Conservation (phyloP, 108 stramenopile genomes). For the Schizochytrium sp. region DNA sequence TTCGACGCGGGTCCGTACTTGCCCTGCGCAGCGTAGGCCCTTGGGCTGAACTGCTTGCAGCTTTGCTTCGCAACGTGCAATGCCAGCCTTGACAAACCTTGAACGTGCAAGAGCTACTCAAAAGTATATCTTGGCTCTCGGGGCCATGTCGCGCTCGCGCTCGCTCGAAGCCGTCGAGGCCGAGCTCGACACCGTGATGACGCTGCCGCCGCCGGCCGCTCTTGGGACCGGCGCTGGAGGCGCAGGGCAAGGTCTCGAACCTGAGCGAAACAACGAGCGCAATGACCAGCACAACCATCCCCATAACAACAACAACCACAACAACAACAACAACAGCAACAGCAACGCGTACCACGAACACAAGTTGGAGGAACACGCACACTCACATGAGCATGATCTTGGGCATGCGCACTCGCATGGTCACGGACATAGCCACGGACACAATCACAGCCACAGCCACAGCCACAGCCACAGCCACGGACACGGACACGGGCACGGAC, state of each 20-base stretch:
- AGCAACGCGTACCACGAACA: background rate
- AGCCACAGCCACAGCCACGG: background rate
- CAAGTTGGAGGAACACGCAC: background rate
- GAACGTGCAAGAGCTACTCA: too few species aligned
- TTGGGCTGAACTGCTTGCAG: too few species aligned
- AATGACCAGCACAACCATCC: background rate
- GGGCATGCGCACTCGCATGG: background rate
- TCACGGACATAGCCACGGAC: background rate
- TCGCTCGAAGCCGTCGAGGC: background rate
- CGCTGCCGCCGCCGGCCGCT: background rate
- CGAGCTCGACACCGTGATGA: background rate
- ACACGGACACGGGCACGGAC: too few species aligned
- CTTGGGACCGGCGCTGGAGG: background rate
- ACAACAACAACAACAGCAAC: background rate
- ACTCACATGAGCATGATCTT: background rate
- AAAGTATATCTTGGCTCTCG: too few species aligned
- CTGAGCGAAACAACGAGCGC: background rate
- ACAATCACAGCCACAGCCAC: background rate
- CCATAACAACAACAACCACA: background rate
- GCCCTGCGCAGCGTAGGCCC: too few species aligned
- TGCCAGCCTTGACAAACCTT: too few species aligned
- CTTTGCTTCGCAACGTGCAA: too few species aligned
- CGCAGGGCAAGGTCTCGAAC: background rate
- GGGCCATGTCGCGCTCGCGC: too few species aligned
- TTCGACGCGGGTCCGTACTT: too few species aligned